phyloP scores from a whole-genome alignment of 202 grass and related monocot species.

The Saccharum hybrid region DNA sequence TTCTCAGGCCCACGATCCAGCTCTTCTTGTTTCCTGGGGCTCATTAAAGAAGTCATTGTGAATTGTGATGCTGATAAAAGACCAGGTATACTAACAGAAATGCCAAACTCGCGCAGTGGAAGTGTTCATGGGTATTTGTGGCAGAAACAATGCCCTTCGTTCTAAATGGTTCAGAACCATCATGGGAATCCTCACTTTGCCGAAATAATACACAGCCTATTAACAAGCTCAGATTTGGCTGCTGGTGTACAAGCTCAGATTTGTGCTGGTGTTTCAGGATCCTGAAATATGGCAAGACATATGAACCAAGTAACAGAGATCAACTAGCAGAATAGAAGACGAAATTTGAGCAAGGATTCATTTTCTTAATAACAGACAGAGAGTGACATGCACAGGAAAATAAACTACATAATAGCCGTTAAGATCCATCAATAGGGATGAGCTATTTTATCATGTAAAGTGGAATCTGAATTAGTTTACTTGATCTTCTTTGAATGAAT shows the following conservation, averaged over 20 bases:
- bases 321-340: constrained; percentile 16
- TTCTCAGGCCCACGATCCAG: too few relatives aligned
- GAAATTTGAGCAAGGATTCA: constrained; percentile 10
- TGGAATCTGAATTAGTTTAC: constrained; percentile 17
- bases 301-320: constrained; percentile 7
- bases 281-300: constrained; percentile 63
- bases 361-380: constrained; percentile 29
- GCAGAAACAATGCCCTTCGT: neutral
- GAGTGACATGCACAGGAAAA: constrained; percentile 33
- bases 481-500: neutral
- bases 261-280: constrained; percentile 76
- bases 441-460: constrained; percentile 34
- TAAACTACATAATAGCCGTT: neutral
- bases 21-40: too few relatives aligned
- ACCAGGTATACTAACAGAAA: too few relatives aligned
- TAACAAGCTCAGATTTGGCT: constrained; percentile 68
- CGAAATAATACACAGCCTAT: constrained; percentile 71
- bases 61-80: too few relatives aligned
- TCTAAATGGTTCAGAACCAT: constrained; percentile 63
- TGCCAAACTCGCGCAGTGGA: too few relatives aligned
- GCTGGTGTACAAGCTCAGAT: too few relatives aligned
- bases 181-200: constrained; percentile 82
- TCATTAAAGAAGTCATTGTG: too few relatives aligned
- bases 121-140: too few relatives aligned
- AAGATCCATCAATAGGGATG: constrained; percentile 25